Conservation (phyloP, 164 flowering plant species). For the Umbellularia californica region DNA sequence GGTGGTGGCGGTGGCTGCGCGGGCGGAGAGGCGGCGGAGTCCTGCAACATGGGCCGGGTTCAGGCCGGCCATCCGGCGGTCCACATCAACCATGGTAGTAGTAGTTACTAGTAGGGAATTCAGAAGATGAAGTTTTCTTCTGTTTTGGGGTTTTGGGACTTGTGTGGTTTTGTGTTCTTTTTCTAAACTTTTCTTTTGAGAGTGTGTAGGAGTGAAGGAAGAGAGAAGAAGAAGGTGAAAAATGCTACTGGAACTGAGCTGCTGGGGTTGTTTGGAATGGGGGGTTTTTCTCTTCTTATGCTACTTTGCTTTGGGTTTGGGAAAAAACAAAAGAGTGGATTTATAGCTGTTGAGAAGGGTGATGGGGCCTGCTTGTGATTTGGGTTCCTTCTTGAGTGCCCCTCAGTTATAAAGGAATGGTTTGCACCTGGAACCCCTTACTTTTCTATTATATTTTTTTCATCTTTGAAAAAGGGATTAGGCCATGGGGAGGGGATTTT, state of each 20-base stretch:
- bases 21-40: slow-evolving; percentile 83
- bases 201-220: too few relatives aligned
- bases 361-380: slow-evolving; percentile 2
- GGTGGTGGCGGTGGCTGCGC: slow-evolving; percentile 44
- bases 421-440: too few relatives aligned
- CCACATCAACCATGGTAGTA: slow-evolving; percentile 83
- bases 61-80: slow-evolving; percentile 73
- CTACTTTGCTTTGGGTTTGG: background rate
- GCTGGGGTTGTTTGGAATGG: background rate
- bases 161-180: background rate
- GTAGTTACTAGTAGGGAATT: background rate
- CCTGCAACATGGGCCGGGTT: slow-evolving; percentile 89
- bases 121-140: background rate
- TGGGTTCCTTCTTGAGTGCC: background rate
- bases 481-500: too few relatives aligned
- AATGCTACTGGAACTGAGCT: background rate
- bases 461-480: too few relatives aligned
- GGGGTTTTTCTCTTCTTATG: background rate
- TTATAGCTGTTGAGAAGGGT: background rate
- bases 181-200: background rate
- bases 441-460: too few relatives aligned
- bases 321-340: background rate
- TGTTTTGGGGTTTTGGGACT: too few relatives aligned
- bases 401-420: too few relatives aligned
- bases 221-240: background rate